These are phyloP conservation scores for Colletotrichum ledebouriae DNA, from an alignment of 2,329 filamentous ascomycete genomes.

Conservation along the genomic window DNA sequence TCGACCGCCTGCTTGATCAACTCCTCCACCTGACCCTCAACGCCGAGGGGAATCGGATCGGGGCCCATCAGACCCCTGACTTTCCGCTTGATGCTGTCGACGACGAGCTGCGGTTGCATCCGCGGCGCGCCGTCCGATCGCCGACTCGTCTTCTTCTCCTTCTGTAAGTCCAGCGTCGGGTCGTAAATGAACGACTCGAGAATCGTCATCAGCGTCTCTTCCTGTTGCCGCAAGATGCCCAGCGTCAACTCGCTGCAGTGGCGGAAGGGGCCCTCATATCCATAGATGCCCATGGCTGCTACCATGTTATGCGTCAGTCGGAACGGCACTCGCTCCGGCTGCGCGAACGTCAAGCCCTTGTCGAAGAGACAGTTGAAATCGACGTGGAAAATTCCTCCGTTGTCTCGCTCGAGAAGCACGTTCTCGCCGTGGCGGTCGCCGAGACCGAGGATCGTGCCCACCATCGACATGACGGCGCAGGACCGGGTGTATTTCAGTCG, in stretches of 20 bases:
- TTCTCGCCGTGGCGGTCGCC: constrained; percentile 98
- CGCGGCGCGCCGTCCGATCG: constrained; percentile 54
- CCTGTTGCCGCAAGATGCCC: constrained; percentile 85
- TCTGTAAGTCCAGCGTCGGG: constrained; percentile 91
- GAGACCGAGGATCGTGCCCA: constrained; percentile 92
- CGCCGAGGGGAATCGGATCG: constrained; percentile 92
- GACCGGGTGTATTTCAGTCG: constrained; percentile 92
- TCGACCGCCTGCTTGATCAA: constrained; percentile 89
- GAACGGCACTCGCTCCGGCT: constrained; percentile 95
- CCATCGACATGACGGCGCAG: constrained; percentile 99
- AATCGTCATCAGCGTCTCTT: constrained; percentile 97
- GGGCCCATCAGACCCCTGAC: constrained; percentile 85
- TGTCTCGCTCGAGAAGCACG: constrained; percentile 92
- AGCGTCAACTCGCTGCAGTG: constrained; percentile 92
- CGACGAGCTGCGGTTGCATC: constrained; percentile 77
- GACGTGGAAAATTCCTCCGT: constrained; percentile 95
- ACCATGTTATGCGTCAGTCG: constrained; percentile 99
- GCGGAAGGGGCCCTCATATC: constrained; percentile 93
- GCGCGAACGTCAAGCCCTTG: constrained; percentile 94
- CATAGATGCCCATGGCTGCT: constrained; percentile 94
- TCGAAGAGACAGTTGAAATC: constrained; percentile 99
- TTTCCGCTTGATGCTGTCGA: constrained; percentile 90
- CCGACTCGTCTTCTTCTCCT: constrained; percentile 73
- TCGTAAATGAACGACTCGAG: constrained; percentile 98
- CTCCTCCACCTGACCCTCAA: constrained; percentile 98